Evolutionary conservation across 768 basidiomycete genomes (phyloP).

Genomic region (Tephrocybe sp.): DNA sequence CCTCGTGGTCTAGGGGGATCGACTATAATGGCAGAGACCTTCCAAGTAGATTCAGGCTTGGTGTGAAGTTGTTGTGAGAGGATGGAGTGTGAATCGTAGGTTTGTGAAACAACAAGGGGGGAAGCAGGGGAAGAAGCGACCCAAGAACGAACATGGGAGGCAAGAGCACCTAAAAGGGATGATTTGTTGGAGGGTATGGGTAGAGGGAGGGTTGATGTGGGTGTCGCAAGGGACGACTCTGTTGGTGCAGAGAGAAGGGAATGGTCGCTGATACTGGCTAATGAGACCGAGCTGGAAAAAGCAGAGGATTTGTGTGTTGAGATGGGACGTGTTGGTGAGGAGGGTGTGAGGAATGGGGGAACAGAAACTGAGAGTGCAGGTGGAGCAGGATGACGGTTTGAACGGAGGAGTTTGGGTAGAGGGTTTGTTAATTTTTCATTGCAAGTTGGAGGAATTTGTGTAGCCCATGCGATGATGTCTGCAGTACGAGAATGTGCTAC

Average conservation of each 20-base stretch:
- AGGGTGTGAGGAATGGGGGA: slow-evolving; percentile 27
- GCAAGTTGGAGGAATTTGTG: slow-evolving; percentile 29
- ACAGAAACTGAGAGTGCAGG: slow-evolving; percentile 49
- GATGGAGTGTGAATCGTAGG: slow-evolving; percentile 13
- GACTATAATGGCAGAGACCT: slow-evolving; percentile 1
- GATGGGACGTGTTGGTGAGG: slow-evolving; percentile 28
- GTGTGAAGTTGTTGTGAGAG: slow-evolving; percentile 19
- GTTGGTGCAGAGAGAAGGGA: slow-evolving; percentile 36
- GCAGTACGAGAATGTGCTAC: slow-evolving; percentile 22
- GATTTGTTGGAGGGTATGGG: slow-evolving; percentile 28
- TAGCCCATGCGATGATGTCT: slow-evolving; percentile 48
- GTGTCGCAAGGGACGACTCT: slow-evolving; percentile 53
- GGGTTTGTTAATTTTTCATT: slow-evolving; percentile 19
- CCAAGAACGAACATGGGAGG: slow-evolving; percentile 44
- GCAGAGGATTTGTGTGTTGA: slow-evolving; percentile 31
- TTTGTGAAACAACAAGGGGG: slow-evolving; percentile 22
- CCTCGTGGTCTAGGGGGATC: slow-evolving; percentile 33
- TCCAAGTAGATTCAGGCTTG: slow-evolving; percentile 2
- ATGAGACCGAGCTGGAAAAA: slow-evolving; percentile 22
- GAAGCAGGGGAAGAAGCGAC: slow-evolving; percentile 30
- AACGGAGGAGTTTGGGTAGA: slow-evolving; percentile 37
- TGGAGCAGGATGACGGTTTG: slow-evolving; percentile 36
- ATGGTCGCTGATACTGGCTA: slow-evolving; percentile 31
- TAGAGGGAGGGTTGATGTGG: slow-evolving; percentile 34
- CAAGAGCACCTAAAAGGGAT: slow-evolving; percentile 35